Percentiles rank a stretch among this genome's conserved stretches.
These are phyloP conservation scores for Croton laevigatus DNA, from an alignment of 441 rosid genomes.

Conservation along the genomic window DNA sequence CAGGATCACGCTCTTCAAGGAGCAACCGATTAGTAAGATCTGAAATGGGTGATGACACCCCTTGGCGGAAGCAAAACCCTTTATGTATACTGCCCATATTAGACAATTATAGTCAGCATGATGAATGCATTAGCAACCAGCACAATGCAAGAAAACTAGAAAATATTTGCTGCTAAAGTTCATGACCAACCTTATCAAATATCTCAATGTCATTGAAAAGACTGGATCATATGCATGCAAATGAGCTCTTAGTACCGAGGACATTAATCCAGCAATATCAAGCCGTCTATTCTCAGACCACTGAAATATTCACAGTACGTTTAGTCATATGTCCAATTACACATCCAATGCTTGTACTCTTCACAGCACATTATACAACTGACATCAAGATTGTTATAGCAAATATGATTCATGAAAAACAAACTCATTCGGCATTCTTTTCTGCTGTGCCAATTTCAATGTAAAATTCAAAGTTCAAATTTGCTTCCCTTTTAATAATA, in stretches of 20 bases:
- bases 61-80: slow-evolving; percentile 76
- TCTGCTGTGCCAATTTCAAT: not conserved
- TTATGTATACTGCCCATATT: slow-evolving; percentile 69
- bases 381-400: not conserved
- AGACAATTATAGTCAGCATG: slow-evolving; percentile 12
- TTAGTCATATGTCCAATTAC: slow-evolving; percentile 21
- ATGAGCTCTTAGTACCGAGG: slow-evolving; percentile 81
- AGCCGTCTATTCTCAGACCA: slow-evolving; percentile 88
- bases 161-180: not conserved
- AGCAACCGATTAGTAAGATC: slow-evolving; percentile 84
- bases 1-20: slow-evolving; percentile 78
- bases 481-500: not conserved
- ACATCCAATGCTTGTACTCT: slow-evolving; percentile 8
- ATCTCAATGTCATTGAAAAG: slow-evolving; percentile 81
- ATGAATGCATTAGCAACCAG: slow-evolving; percentile 8
- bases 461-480: not conserved
- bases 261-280: slow-evolving; percentile 88
- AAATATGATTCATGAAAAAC: slow-evolving; percentile 9
- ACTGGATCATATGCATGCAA: slow-evolving; percentile 84
- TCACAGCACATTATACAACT: not conserved
- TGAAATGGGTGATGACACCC: slow-evolving; percentile 74
- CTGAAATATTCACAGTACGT: slow-evolving; percentile 37
- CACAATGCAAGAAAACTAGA: slow-evolving; percentile 5
- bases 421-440: not conserved
- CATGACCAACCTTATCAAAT: slow-evolving; percentile 63